Percentiles rank a stretch among this genome's conserved stretches.
Evolutionary conservation across 202 grass and related monocot species (phyloP).

Genomic region (Hordeum pubiflorum): DNA sequence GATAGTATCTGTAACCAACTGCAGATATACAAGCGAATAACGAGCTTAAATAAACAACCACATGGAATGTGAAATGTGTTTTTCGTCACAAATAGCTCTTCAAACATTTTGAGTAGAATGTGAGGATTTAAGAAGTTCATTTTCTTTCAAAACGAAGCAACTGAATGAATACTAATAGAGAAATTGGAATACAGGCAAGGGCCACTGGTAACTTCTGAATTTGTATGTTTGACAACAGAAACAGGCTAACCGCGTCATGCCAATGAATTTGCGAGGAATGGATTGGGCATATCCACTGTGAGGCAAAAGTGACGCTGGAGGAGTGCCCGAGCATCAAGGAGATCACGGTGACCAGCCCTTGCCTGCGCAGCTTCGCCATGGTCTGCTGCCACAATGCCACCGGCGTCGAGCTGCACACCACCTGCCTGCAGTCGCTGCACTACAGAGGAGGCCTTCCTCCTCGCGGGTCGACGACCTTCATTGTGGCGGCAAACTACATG

Average conservation of each 20-base stretch:
- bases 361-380: neutral
- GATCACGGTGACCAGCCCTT: neutral
- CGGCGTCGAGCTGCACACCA: neutral
- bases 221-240: neutral
- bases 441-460: neutral
- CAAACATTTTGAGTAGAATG: neutral
- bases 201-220: neutral
- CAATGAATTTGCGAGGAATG: neutral
- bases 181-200: neutral
- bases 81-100: neutral
- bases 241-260: neutral
- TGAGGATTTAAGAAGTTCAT: neutral
- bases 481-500: neutral
- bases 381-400: slow-evolving; percentile 1
- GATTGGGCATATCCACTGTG: neutral
- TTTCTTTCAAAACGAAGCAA: neutral
- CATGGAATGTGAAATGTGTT: neutral
- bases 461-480: neutral
- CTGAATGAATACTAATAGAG: neutral
- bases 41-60: neutral
- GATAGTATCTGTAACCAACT: neutral
- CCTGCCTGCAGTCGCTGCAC: neutral
- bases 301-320: neutral
- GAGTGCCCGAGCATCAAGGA: neutral
- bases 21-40: neutral